Evolutionary conservation across 2,329 filamentous ascomycete genomes (phyloP), one percentile per base, ranked within the genome.

Genomic region (Curvularia lunata): DNA sequence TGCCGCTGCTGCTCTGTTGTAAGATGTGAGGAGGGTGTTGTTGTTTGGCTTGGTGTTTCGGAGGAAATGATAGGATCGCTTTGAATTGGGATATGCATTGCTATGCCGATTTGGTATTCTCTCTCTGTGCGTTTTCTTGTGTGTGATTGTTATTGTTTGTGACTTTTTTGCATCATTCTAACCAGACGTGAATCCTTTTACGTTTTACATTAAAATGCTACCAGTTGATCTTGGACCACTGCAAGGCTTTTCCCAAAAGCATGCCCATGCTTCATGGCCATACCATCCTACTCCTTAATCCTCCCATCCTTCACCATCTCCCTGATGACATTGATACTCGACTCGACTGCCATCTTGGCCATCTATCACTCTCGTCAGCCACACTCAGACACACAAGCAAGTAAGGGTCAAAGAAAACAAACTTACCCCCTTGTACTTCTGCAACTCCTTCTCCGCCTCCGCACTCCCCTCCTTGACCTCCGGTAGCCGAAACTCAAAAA

Each of bases 291-390:
- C 49, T 45, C 54, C 27, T 64, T 57, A 30, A 78, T 75, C 59
- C 67, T 52, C 19, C 75, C 75, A 58, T 78, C 75, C 51, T 65
- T 63, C 1, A 76, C 80, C 78, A 82, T 78, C 56, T 71, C 69
- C 64, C 79, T 65, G 40, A 82, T 78, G 1, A 73, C 72, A 43
- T 78, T 72, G 55, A 82, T 80, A n/a, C 67, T 75, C 43, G 56
- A 71, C 54, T 80, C 77, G 2, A 82, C 80, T 8, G 79, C 79
- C 64, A 64, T 75, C 71, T 78, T 78, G 2, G 78, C 74, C 66
- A 73, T 73, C 66, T 73, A 37, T 5, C 46, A 49, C 48, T 28
- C 49, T 32, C 28, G 30, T 65, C 52, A 68, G 63, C 50, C 19
- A 32, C 18, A 1, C 1, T 34, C 16, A 19, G 25, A 30, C 13